Evolutionary conservation across 495 filamentous ascomycete genomes (phyloP), one percentile per base, ranked within the genome.

Genomic region (Neurospora sp.): DNA sequence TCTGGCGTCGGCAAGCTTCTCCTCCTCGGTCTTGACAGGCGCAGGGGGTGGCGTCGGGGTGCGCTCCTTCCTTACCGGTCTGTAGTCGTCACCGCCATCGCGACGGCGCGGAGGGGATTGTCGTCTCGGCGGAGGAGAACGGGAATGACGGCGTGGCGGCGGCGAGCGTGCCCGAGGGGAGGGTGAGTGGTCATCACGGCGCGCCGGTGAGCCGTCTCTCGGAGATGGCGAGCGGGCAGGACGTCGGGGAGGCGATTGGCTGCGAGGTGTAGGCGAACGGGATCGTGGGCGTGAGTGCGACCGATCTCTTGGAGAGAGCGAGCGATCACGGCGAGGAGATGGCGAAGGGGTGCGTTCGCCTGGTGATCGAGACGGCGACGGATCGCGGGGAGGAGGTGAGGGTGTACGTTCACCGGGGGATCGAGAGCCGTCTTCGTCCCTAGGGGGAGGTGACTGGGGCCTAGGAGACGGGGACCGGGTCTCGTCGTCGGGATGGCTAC

Each of bases 1-100:
- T 79, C 96, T 95, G 22, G 94, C 92, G 5, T 91, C 83, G 20
- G 82, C 85, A 71, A 88, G 92, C 81, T 97, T 97, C 78, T 97
- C 89, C 75, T 93, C 92, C 75, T 92, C 93, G 3, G 90, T 94
- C 77, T 90, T 86, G 75, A 87, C 79, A 31, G 80, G 83, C 3
- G 81, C 87, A 70, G 70, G 86, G 82, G 81, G 89, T 78, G 77
- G 90, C 22, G 53, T 61, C 80, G 65, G 89, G 72, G 80, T 78
- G 59, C 78, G 75, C 74, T 78, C 80, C 71, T 73, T 74, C 71
- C 61, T 79, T 40, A 69, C 72, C 2, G 83, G 83, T 39, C 84
- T 79, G 38, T 86, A 86, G 16, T 73, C 81, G 71, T 84, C 84
- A 70, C 75, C 77, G 41, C 78, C 83, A 80, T 85, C 82, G 74